Conservation (phyloP, 1,284 basidiomycete species). For the Chalciporus sp. region DNA sequence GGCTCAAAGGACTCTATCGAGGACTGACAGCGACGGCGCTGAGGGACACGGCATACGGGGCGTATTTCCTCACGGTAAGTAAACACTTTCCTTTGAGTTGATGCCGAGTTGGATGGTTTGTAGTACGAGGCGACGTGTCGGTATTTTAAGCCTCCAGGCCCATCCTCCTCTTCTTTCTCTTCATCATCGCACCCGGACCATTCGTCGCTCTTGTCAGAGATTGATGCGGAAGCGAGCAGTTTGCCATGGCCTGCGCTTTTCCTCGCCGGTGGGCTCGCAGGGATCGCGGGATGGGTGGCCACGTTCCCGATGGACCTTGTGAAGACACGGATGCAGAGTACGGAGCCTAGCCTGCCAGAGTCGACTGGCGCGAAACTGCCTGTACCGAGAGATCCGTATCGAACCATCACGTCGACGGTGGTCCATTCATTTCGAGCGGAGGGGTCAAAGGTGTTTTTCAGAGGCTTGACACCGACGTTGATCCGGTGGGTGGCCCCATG, state of each 20-base stretch:
- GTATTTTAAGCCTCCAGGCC: slow-evolving; percentile 43
- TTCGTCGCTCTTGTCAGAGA: slow-evolving; percentile 46
- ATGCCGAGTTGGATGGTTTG: slow-evolving; percentile 2
- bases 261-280: slow-evolving; percentile 78
- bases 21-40: slow-evolving; percentile 73
- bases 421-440: slow-evolving; percentile 64
- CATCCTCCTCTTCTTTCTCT: slow-evolving; percentile 6
- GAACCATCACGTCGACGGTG: slow-evolving; percentile 58
- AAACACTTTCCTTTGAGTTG: background rate
- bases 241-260: slow-evolving; percentile 61
- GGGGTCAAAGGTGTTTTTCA: slow-evolving; percentile 70
- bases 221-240: slow-evolving; percentile 44
- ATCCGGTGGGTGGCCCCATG: slow-evolving; percentile 58
- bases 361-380: background rate
- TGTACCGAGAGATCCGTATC: slow-evolving; percentile 51
- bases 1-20: slow-evolving; percentile 74
- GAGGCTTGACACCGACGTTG: slow-evolving; percentile 77
- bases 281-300: slow-evolving; percentile 67
- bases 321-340: slow-evolving; percentile 83
- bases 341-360: slow-evolving; percentile 11
- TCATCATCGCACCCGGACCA: slow-evolving; percentile 29
- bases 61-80: slow-evolving; percentile 77
- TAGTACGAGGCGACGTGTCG: slow-evolving; percentile 79
- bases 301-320: slow-evolving; percentile 87
- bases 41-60: slow-evolving; percentile 79